Percentiles rank a stretch among this genome's conserved stretches.
phyloP scores from a whole-genome alignment of 2,329 filamentous ascomycete species.

The Colletotrichum eleusines region DNA sequence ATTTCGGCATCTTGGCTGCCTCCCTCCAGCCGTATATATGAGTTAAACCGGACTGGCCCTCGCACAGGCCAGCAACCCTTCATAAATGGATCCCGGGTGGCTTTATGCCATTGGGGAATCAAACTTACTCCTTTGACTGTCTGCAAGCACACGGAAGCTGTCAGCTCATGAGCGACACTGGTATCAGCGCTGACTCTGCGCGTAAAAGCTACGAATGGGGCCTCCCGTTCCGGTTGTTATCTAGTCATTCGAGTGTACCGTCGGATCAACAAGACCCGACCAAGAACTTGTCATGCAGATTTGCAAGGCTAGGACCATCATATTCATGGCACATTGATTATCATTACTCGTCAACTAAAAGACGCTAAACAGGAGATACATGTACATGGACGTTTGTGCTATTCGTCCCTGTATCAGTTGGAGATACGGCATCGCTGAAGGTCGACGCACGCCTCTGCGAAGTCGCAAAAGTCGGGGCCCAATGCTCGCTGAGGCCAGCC shows the following conservation, averaged over 20 bases:
- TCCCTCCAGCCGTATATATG: not conserved
- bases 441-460: conserved; percentile 13
- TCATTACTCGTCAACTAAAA: conserved; percentile 39
- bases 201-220: conserved; percentile 45
- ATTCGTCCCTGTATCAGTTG: conserved; percentile 17
- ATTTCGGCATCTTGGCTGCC: conserved; percentile 32
- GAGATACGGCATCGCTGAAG: conserved; percentile 28
- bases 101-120: conserved; percentile 16
- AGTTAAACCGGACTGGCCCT: conserved; percentile 35
- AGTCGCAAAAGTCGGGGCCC: conserved; percentile 15
- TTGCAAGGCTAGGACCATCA: not conserved
- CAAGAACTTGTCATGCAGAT: not conserved
- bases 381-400: not conserved
- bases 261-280: not conserved
- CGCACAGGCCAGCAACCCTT: conserved; percentile 19
- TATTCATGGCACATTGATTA: conserved; percentile 35
- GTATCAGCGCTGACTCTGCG: not conserved
- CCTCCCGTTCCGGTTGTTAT: conserved; percentile 39
- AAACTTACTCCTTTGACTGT: conserved; percentile 42
- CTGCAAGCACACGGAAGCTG: conserved; percentile 42
- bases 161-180: conserved; percentile 37
- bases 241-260: not conserved
- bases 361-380: conserved; percentile 32
- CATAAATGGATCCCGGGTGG: not conserved
- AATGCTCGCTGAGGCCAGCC: conserved; percentile 16